Evolutionary conservation across 1,139 yeast species (phyloP).

Genomic region (Candida sp.): DNA sequence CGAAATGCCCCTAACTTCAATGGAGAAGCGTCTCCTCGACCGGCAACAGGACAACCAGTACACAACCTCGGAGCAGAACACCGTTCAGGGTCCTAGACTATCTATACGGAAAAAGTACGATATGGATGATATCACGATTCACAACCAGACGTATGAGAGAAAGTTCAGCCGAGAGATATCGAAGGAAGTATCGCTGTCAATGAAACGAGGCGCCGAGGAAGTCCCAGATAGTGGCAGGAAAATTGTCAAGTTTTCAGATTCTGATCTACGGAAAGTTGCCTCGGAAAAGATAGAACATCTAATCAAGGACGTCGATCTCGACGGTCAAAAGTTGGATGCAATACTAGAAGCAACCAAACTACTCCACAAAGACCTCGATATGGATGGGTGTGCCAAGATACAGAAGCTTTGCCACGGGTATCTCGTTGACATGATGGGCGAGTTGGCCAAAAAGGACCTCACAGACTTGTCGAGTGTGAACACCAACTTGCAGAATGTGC

Average conservation of each 20-base stretch:
- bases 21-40: neutral
- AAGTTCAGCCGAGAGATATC: slow-evolving; percentile 15
- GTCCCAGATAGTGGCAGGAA: slow-evolving; percentile 1
- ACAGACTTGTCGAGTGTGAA: neutral
- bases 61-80: neutral
- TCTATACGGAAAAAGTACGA: slow-evolving; percentile 19
- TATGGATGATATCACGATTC: slow-evolving; percentile 13
- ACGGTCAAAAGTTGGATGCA: neutral
- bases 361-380: neutral
- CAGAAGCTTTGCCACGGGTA: neutral
- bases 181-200: neutral
- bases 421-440: neutral
- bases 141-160: slow-evolving; percentile 16
- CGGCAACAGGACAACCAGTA: neutral
- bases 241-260: slow-evolving; percentile 6
- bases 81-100: slow-evolving; percentile 11
- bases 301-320: neutral
- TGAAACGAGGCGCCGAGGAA: neutral
- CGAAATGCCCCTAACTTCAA: neutral
- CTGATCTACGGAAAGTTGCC: neutral
- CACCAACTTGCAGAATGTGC: neutral
- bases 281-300: neutral
- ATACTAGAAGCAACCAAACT: neutral
- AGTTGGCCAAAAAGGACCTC: neutral
- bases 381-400: neutral